Evolutionary conservation across 148 eudicot species (phyloP), one percentile per base, ranked within the genome.

Genomic region (Simmondsia chinensis): DNA sequence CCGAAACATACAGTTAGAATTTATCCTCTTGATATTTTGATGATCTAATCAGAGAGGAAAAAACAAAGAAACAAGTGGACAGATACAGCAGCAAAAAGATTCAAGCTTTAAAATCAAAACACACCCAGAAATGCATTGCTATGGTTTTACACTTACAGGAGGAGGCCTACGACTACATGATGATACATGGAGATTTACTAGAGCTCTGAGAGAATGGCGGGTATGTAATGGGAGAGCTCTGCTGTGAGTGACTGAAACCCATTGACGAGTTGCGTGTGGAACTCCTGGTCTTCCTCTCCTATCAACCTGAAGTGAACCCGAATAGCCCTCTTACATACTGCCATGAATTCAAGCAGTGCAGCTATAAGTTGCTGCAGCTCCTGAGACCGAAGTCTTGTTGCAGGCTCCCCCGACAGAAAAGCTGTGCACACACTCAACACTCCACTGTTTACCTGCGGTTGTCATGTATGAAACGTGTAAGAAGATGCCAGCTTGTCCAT

Each of bases 161-260:
- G n/a, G n/a, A n/a, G n/a, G n/a, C n/a, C n/a, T n/a, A n/a, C n/a
- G n/a, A n/a, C n/a, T n/a, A n/a, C n/a, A n/a, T n/a, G n/a, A n/a
- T n/a, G n/a, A n/a, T n/a, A n/a, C n/a, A n/a, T n/a, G n/a, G n/a
- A n/a, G n/a, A n/a, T n/a, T n/a, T n/a, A n/a, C n/a, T 40, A 91
- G 11, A 93, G 82, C 74, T 93, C 96, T 0, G 99, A 93, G 39
- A 93, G 88, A 69, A 93, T 93, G 50, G 99, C 99, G 17, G 99
- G 99, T 42, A 93, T 86, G 62, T 93, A 93, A 50, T 93, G 99
- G 36, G 99, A 93, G 44, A 93, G 57, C 61, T 93, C 99, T 3
- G 99, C 99, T 17, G 99, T 93, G 27, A 93, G 89, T 4, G 99
- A 86, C 63, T 93, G 99, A 49, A 93, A 93, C 25, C 99, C 99